phyloP scores from a whole-genome alignment of 1,139 yeast genomes.

The Hyphopichia khmerensis region DNA sequence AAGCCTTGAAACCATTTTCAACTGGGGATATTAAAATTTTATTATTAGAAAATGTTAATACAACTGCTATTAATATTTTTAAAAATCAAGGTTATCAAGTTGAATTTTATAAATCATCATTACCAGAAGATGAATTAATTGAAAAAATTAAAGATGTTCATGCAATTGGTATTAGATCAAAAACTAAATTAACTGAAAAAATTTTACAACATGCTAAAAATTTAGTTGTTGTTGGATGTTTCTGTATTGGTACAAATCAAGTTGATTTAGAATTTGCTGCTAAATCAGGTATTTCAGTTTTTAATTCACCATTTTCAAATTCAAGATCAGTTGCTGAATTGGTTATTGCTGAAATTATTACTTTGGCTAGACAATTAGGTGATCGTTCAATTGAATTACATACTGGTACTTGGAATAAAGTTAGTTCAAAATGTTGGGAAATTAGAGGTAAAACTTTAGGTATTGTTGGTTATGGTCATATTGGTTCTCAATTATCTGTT shows the following conservation, averaged over 20 bases:
- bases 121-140: slow-evolving; percentile 90
- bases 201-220: slow-evolving; percentile 84
- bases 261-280: slow-evolving; percentile 94
- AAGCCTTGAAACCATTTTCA: slow-evolving; percentile 82
- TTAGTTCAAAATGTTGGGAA: slow-evolving; percentile 95
- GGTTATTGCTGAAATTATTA: slow-evolving; percentile 91
- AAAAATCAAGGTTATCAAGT: slow-evolving; percentile 93
- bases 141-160: slow-evolving; percentile 93
- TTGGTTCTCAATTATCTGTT: slow-evolving; percentile 95
- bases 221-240: slow-evolving; percentile 91
- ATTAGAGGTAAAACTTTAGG: slow-evolving; percentile 98
- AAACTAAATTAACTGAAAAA: slow-evolving; percentile 81
- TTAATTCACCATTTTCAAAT: slow-evolving; percentile 98
- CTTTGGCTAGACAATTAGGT: slow-evolving; percentile 94
- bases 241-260: slow-evolving; percentile 99
- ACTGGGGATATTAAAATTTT: slow-evolving; percentile 91
- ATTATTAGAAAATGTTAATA: slow-evolving; percentile 87
- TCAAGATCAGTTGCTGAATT: slow-evolving; percentile 98
- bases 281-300: slow-evolving; percentile 88
- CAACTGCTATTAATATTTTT: slow-evolving; percentile 86
- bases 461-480: slow-evolving; percentile 96
- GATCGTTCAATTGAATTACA: slow-evolving; percentile 96
- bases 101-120: slow-evolving; percentile 85
- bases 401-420: slow-evolving; percentile 98
- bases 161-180: slow-evolving; percentile 97